Percentiles rank a stretch among this genome's conserved stretches.
Evolutionary conservation across 805 yeast genomes (phyloP).

Genomic region (Lipomyces starkeyi): DNA sequence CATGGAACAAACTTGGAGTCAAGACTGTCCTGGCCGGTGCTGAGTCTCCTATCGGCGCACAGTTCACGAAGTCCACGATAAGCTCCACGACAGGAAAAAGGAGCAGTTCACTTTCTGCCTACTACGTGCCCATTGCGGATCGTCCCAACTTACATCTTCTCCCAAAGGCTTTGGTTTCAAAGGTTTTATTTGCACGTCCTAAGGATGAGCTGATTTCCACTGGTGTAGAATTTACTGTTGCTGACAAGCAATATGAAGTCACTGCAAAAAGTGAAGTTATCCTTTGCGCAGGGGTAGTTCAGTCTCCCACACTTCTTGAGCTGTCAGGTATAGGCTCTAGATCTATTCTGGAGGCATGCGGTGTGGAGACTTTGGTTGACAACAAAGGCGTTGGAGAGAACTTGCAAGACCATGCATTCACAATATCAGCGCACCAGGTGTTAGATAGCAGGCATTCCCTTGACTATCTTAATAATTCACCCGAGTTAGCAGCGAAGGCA

Average conservation of each 20-base stretch:
- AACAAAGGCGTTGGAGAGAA: conserved; percentile 46
- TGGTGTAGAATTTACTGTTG: not conserved
- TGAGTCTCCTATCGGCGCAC: not conserved
- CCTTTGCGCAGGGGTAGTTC: conserved; percentile 45
- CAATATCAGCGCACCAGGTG: conserved; percentile 4
- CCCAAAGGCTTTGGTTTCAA: not conserved
- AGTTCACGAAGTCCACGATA: conserved; percentile 2
- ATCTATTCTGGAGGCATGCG: conserved; percentile 42
- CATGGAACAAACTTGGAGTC: conserved; percentile 5
- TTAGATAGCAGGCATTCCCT: conserved; percentile 4
- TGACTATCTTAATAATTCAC: not conserved
- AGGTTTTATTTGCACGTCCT: not conserved
- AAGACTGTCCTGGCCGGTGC: not conserved
- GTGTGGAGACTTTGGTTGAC: conserved; percentile 42
- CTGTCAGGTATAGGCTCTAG: conserved; percentile 46
- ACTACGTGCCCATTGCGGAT: not conserved
- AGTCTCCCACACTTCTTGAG: conserved; percentile 45
- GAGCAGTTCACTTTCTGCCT: conserved; percentile 7
- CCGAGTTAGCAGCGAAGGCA: not conserved
- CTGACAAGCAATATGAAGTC: conserved; percentile 6
- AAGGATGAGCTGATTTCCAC: not conserved
- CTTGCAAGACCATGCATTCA: conserved; percentile 39
- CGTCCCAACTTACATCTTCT: conserved; percentile 7
- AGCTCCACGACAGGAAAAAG: conserved; percentile 8
- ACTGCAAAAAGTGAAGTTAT: conserved; percentile 43